Percentiles rank a stretch among this genome's conserved stretches.
Evolutionary conservation across 2,329 filamentous ascomycete genomes (phyloP).

Genomic region (Allantophomopsis lycopodina): DNA sequence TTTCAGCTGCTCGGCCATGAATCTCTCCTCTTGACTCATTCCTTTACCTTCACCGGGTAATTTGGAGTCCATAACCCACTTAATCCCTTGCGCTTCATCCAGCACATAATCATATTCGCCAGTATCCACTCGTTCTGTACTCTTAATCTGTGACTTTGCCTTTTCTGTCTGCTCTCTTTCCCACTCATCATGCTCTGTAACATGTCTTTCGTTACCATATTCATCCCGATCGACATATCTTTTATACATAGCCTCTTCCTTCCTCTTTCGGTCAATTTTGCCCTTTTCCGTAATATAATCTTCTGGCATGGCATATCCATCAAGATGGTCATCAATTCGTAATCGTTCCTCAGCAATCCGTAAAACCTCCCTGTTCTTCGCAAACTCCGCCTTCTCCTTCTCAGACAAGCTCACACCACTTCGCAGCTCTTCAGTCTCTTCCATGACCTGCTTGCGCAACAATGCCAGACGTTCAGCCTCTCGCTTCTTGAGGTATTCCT

Average conservation of each 20-base stretch:
- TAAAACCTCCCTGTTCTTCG: constrained; percentile 72
- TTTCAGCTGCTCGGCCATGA: constrained; percentile 69
- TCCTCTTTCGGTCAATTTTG: constrained; percentile 75
- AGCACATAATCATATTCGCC: constrained; percentile 88
- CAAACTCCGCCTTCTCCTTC: constrained; percentile 76
- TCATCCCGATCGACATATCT: constrained; percentile 81
- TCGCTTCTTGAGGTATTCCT: constrained; percentile 88
- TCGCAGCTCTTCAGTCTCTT: constrained; percentile 70
- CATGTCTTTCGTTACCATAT: constrained; percentile 74
- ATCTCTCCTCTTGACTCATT: constrained; percentile 65
- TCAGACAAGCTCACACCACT: constrained; percentile 64
- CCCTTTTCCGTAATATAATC: constrained; percentile 92
- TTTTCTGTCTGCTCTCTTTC: constrained; percentile 80
- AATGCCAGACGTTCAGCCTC: constrained; percentile 75
- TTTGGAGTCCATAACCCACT: constrained; percentile 65
- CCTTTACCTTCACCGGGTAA: constrained; percentile 58
- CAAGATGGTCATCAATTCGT: constrained; percentile 78
- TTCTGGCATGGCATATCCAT: constrained; percentile 87
- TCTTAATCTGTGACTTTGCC: constrained; percentile 73
- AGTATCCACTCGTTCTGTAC: constrained; percentile 60
- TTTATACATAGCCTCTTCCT: constrained; percentile 81
- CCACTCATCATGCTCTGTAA: constrained; percentile 95
- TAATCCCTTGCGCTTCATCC: constrained; percentile 77
- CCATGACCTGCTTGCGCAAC: constrained; percentile 78
- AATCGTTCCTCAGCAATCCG: constrained; percentile 73